Evolutionary conservation across 140 eudicot genomes (phyloP), one percentile per base, ranked within the genome.

Genomic region (Senecio squalidus): DNA sequence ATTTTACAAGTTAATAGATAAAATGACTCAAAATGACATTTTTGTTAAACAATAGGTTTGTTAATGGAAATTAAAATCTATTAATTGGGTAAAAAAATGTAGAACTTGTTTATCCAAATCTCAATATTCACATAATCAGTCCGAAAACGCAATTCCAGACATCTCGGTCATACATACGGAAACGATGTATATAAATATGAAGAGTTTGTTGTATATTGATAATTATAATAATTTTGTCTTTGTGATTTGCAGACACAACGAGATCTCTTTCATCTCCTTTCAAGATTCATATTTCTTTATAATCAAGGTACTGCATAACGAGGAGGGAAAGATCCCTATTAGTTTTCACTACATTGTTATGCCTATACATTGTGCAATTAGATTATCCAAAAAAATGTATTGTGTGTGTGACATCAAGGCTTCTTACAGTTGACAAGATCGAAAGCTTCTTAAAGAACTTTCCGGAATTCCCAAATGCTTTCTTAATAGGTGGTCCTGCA

Each of bases 251-350:
- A 86, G 98, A 82, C 88, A 24, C 97, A 83, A 65, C 82, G 94
- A 36, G 91, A 91, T 51, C 88, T 91, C 41, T 86, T 91, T 72
- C 95, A 83, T 71, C 96, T 91, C 27, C 84, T 91, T 28, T 91
- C 98, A 43, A 78, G 96, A 60, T 86, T 81, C 82, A 62, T 83
- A 52, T 75, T 86, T 43, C 81, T 83, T 53, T 91, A 91, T 45
- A 74, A 91, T 55, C 65, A 63, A 76, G 98, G 98, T 91, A 66
- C 33, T 51, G 27, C 18, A 20, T 34, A 9, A 66, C 31, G 5
- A 26, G 9, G 38, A 29, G 9, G 16, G 46, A 13, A n/a, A n/a
- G n/a, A n/a, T n/a, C n/a, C n/a, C n/a, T n/a, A n/a, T n/a, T n/a
- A n/a, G n/a, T 10, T 9, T 30, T 6, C 36, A 30, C 36, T 30